Base-by-base conservation (phyloP, 2,329 filamentous ascomycete species). In the Thielaviopsis euricoi region DNA sequence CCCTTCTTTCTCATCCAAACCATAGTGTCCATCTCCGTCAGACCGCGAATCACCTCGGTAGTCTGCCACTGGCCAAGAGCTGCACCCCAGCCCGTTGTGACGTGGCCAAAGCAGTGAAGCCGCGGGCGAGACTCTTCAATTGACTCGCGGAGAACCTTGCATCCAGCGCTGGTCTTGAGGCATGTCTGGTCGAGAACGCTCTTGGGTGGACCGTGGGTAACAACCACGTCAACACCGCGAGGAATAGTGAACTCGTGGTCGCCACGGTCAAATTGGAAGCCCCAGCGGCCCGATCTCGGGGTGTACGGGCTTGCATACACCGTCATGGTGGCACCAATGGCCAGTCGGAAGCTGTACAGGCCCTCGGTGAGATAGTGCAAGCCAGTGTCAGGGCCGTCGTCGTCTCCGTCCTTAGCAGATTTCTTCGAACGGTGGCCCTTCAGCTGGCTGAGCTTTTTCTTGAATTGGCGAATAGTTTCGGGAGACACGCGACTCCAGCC, bases 251-350 rank as follows among this genome's bases (percentile, higher is more conserved):
- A 71, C 3, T 63, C 43, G 49, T 70, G 68, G 1, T 26, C 26
- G 19, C 55, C 52, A 6, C 57, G 62, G 1, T 65, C 65, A 53
- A 77, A 77, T 57, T 76, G 72, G 59, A 76, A 77, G 0, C 69
- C 73, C 70, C 72, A 73, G n/a, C 63, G 62, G 5, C 66, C 65
- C 1, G 64, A 65, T 0, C 67, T 67, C 2, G 74, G 74, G 0
- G 73, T 77, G 56, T 68, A 73, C 5, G 73, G 72, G 52, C 73
- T 77, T 7, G 73, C 71, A 52, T 74, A 78, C 3, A 77, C 61
- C 1, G 60, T 72, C 2, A 77, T 59, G 0, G 46, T 57, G 0
- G 73, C 71, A 6, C 73, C 71, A 56, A 74, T 77, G 0, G 61
- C 12, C 0, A 78, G 66, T 0, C 1, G 53, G 54, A 78, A 71